Evolutionary conservation across 345 rosid genomes (phyloP), one percentile per base, ranked within the genome.

Genomic region (Nasturtium officinale): DNA sequence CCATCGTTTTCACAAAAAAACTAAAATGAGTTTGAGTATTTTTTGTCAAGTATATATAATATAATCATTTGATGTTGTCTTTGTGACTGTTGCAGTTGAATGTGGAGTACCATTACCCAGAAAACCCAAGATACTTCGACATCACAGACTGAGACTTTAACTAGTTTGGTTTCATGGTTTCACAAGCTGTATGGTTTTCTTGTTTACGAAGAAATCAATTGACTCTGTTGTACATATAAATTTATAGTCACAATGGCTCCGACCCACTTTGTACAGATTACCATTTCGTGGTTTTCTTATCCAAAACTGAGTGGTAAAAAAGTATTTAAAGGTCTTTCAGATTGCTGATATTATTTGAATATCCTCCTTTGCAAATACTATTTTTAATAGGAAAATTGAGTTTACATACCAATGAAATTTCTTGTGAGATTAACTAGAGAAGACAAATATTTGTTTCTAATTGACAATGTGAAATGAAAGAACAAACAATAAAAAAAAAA

Each of bases 51-150:
- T 17, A 10, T 35, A 37, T 20, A 10, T 5, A 28, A 5, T n/a
- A n/a, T n/a, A 9, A 16, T 30, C 51, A n/a, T 5, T 7, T 17
- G n/a, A n/a, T 48, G 15, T 48, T 17, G 45, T 74, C 3, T 62
- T 23, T 48, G 32, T 60, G n/a, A n/a, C n/a, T n/a, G 7, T 33
- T 54, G 86, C 90, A 92, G 98, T 74, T 88, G 81, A 89, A 85
- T 45, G 92, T 87, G 72, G 98, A 92, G 71, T 92, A 85, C 76
- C 96, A 92, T 84, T 84, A 85, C 78, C 96, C 96, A 5, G 90
- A 90, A 46, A 88, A 90, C 66, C 96, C 96, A 13, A 88, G 90
- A 81, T 92, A 92, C 81, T 92, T 90, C 67, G 72, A 85, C 80
- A 82, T 88, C 77, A 51, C 84, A 74, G 88, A 81, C 79, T 89